Evolutionary conservation across 1,284 basidiomycete species (phyloP).

Genomic region (Irpex sp.): DNA sequence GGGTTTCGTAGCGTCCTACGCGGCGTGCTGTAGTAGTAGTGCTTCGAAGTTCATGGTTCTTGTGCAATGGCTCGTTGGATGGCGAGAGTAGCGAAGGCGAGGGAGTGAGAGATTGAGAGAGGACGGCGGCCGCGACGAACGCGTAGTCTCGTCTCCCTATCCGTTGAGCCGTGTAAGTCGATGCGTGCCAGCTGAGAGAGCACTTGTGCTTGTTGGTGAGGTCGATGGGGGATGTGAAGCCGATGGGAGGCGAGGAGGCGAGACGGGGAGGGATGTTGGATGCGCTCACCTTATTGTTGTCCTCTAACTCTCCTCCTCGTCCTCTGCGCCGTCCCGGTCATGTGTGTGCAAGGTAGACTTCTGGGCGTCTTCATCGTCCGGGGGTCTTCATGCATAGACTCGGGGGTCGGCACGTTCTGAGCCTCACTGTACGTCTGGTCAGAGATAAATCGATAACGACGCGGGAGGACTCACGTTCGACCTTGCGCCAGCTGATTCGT

Average conservation of each 20-base stretch:
- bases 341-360: neutral
- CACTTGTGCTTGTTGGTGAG: neutral
- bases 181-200: too few species aligned
- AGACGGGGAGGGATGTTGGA: too few species aligned
- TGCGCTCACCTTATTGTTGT: too few species aligned
- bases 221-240: neutral
- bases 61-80: too few species aligned
- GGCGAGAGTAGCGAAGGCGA: too few species aligned
- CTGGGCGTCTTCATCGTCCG: neutral
- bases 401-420: neutral
- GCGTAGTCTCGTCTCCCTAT: neutral
- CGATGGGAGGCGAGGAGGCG: neutral
- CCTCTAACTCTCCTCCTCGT: neutral
- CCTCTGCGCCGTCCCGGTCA: neutral
- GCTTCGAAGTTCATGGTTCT: neutral
- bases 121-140: neutral
- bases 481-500: neutral
- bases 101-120: too few species aligned
- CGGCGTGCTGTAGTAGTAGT: neutral
- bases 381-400: neutral
- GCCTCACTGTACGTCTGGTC: neutral
- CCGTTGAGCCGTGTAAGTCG: too few species aligned
- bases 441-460: neutral
- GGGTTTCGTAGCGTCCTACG: neutral
- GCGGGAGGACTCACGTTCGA: neutral